Evolutionary conservation across 805 yeast genomes (phyloP).

Genomic region (Wickerhamiella parazyma): DNA sequence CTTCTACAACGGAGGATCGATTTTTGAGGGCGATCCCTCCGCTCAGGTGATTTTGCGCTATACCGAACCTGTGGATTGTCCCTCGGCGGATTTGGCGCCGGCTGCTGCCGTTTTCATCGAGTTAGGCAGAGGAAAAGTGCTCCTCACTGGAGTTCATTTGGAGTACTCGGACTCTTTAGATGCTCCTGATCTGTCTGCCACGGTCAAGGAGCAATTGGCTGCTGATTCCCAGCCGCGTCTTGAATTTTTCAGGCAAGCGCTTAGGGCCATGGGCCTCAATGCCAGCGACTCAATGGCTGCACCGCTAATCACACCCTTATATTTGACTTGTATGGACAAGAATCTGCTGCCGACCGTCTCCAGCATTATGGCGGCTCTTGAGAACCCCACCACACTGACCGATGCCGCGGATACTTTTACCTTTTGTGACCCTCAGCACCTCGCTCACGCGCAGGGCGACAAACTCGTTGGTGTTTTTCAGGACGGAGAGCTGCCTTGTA

Average conservation of each 20-base stretch:
- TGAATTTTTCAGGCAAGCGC: conserved; percentile 41
- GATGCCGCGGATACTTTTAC: conserved; percentile 46
- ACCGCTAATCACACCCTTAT: conserved; percentile 56
- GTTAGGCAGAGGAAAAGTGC: conserved; percentile 61
- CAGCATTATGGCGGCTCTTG: background rate
- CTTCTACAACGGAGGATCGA: conserved; percentile 85
- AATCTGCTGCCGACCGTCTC: conserved; percentile 28
- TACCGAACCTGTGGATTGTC: conserved; percentile 37
- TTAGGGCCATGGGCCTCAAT: conserved; percentile 49
- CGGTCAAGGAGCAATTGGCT: conserved; percentile 31
- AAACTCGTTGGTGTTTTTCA: conserved; percentile 37
- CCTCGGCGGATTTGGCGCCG: conserved; percentile 26
- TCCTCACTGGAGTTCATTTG: conserved; percentile 80
- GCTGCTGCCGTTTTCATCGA: conserved; percentile 66
- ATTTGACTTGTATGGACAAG: conserved; percentile 16
- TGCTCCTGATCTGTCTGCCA: conserved; percentile 22
- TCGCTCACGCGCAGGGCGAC: conserved; percentile 25
- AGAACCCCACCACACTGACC: conserved; percentile 24
- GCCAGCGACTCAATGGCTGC: conserved; percentile 42
- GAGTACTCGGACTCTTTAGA: conserved; percentile 53
- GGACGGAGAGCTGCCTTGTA: conserved; percentile 33
- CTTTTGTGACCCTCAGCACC: conserved; percentile 20
- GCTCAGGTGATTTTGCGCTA: conserved; percentile 68
- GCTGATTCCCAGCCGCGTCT: conserved; percentile 37
- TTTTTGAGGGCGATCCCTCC: conserved; percentile 49